phyloP scores from a whole-genome alignment of 371 early-diverging fungal genomes.

The Mucor plumbeus region DNA sequence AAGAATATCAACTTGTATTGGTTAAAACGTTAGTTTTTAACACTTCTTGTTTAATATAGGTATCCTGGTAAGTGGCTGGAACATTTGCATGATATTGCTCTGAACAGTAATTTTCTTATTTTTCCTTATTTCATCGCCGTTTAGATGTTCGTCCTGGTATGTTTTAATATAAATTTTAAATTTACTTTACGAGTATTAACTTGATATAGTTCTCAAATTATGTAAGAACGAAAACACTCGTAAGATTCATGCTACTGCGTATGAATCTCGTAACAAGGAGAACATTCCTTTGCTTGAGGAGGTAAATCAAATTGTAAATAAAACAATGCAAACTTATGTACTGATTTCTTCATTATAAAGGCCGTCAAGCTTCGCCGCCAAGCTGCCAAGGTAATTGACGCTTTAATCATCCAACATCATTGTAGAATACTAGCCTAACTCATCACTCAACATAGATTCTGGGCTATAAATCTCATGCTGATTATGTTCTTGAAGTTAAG shows the following conservation, averaged over 20 bases:
- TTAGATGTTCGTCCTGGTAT: constrained; percentile 54
- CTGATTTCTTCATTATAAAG: constrained; percentile 27
- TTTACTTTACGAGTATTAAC: not conserved
- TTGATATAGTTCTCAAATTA: constrained; percentile 50
- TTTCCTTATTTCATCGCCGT: not conserved
- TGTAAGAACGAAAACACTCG: constrained; percentile 70
- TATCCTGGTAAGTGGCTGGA: constrained; percentile 42
- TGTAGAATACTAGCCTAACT: no score
- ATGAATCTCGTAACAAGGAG: constrained; percentile 63
- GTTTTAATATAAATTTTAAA: constrained; percentile 1
- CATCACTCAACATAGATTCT: constrained; percentile 45
- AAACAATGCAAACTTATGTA: not conserved
- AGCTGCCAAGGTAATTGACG: constrained; percentile 53
- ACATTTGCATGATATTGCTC: not conserved
- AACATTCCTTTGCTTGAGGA: constrained; percentile 64
- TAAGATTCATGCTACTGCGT: constrained; percentile 51
- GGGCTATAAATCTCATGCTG: constrained; percentile 80
- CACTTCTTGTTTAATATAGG: constrained; percentile 13
- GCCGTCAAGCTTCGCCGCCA: constrained; percentile 62
- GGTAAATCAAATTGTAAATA: constrained; percentile 19
- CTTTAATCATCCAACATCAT: no score
- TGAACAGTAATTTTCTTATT: not conserved
- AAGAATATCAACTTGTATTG: constrained; percentile 23
- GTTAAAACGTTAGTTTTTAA: not conserved
- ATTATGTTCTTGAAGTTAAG: constrained; percentile 75